phyloP scores from a whole-genome alignment of 1,284 basidiomycete genomes.

The Entoloma clypeatum region DNA sequence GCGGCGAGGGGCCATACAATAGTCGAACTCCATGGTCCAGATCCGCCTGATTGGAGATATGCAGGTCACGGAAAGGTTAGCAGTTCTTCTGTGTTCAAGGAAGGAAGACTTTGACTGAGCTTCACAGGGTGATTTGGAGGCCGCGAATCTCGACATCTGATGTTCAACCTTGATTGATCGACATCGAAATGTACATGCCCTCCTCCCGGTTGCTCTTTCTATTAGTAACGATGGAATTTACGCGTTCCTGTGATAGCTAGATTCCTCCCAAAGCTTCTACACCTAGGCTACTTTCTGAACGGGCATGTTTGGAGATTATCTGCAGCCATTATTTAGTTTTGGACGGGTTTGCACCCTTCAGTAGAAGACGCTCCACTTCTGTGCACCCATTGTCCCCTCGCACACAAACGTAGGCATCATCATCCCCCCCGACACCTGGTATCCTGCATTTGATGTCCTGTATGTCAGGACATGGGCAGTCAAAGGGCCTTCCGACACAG shows the following conservation, averaged over 20 bases:
- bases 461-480: constrained; percentile 58
- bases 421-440: constrained; percentile 44
- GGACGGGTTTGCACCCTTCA: constrained; percentile 18
- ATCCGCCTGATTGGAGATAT: constrained; percentile 24
- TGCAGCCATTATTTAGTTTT: constrained; percentile 13
- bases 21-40: constrained; percentile 24
- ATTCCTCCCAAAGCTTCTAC: not conserved
- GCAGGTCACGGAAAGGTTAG: constrained; percentile 12
- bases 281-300: not conserved
- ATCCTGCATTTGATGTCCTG: constrained; percentile 60
- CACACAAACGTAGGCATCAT: constrained; percentile 51
- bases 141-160: constrained; percentile 7
- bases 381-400: constrained; percentile 51
- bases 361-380: constrained; percentile 45
- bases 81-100: not conserved
- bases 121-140: constrained; percentile 9
- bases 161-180: too few species aligned
- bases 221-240: constrained; percentile 2
- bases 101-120: not conserved
- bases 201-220: not conserved
- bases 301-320: not conserved
- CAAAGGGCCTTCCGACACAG: constrained; percentile 48
- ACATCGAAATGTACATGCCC: constrained; percentile 4
- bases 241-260: not conserved
- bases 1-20: constrained; percentile 26